phyloP scores from a whole-genome alignment of 164 flowering plant species.

The Chimonanthus salicifolius region DNA sequence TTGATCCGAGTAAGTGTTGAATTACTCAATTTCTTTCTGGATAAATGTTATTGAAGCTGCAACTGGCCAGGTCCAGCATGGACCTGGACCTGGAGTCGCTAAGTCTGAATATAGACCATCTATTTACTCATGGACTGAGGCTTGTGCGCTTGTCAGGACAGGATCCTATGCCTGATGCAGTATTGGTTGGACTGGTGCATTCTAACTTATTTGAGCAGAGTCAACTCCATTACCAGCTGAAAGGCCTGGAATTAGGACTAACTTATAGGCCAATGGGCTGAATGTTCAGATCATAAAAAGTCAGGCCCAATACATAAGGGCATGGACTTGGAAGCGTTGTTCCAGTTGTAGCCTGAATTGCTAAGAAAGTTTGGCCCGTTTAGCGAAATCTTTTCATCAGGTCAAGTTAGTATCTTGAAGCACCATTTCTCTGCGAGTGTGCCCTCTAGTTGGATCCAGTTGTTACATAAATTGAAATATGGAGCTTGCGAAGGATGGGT shows the following conservation, averaged over 20 bases:
- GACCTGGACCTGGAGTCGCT: too few relatives aligned
- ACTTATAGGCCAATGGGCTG: neutral
- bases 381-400: neutral
- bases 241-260: neutral
- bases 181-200: neutral
- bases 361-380: neutral
- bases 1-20: conserved; percentile 42
- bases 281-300: neutral
- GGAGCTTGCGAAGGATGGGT: too few relatives aligned
- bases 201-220: too few relatives aligned
- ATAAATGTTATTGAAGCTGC: too few relatives aligned
- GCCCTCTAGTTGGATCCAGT: neutral
- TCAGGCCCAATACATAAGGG: neutral
- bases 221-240: too few relatives aligned
- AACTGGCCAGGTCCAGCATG: neutral
- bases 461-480: too few relatives aligned
- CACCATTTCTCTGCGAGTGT: neutral
- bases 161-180: neutral
- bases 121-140: neutral
- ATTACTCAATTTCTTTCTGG: neutral
- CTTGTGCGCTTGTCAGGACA: neutral
- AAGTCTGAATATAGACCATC: neutral
- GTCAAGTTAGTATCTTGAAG: neutral
- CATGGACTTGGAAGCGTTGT: neutral
- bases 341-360: neutral